These are phyloP conservation scores for Dacryopinax spathularia DNA, from an alignment of 768 basidiomycete genomes.

Conservation along the genomic window DNA sequence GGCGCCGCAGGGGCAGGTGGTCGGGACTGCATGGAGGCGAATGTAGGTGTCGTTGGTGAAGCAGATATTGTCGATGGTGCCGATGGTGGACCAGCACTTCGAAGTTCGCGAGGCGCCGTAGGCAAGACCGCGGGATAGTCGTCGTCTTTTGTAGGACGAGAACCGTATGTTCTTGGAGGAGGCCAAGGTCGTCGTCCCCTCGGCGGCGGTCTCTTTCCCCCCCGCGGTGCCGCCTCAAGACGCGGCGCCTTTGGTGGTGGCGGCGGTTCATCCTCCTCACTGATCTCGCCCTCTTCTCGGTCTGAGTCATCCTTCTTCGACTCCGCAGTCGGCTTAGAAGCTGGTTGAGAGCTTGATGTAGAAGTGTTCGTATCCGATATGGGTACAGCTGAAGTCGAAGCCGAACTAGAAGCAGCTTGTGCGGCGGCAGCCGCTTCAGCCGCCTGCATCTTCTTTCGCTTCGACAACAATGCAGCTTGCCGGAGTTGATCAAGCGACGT, in stretches of 20 bases:
- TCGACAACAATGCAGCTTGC: not conserved
- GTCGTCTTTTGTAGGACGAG: not conserved
- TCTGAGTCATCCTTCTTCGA: not conserved
- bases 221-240: no score
- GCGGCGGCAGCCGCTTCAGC: not conserved
- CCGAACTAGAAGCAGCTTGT: not conserved
- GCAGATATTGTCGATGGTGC: not conserved
- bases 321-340: not conserved
- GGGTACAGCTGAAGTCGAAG: not conserved
- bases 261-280: not conserved
- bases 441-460: not conserved
- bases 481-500: not conserved
- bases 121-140: not conserved
- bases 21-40: not conserved
- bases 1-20: no score
- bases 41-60: not conserved
- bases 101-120: not conserved
- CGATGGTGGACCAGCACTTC: not conserved
- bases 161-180: not conserved
- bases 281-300: conserved; percentile 1
- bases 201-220: not conserved
- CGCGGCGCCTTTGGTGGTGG: not conserved
- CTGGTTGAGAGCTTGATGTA: not conserved
- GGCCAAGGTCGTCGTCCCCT: not conserved
- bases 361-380: not conserved